These are phyloP conservation scores for Scorias spongiosa DNA, from an alignment of 2,329 filamentous ascomycete genomes.

Conservation along the genomic window DNA sequence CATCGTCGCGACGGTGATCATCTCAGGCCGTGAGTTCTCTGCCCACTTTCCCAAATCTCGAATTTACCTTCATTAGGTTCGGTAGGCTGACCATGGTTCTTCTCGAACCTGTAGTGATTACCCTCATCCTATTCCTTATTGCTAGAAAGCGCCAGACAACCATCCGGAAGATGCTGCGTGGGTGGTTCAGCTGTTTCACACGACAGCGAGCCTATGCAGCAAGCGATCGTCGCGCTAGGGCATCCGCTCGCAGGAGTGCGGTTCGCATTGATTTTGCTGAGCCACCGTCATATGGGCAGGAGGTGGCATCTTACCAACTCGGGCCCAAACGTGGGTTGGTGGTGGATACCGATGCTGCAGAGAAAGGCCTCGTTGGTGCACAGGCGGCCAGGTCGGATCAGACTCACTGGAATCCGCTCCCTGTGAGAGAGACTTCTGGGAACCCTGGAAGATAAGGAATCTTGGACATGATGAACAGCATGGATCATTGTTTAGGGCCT, in stretches of 20 bases:
- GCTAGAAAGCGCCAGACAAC: conserved; percentile 80
- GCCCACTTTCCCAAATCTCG: not conserved
- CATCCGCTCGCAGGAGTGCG: conserved; percentile 32
- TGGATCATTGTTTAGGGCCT: too few species aligned
- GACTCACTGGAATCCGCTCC: not conserved
- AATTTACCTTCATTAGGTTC: not conserved
- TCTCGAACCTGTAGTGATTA: conserved; percentile 35
- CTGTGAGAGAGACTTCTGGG: too few species aligned
- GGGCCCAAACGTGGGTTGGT: conserved; percentile 14
- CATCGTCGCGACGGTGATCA: conserved; percentile 47
- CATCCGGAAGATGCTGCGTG: conserved; percentile 48
- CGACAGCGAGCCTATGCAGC: too few species aligned
- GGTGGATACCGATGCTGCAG: conserved; percentile 13
- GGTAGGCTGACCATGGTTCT: too few species aligned
- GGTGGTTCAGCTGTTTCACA: conserved; percentile 19
- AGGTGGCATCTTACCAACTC: conserved; percentile 1
- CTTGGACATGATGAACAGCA: too few species aligned
- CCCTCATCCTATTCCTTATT: conserved; percentile 56
- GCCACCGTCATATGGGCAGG: conserved; percentile 3
- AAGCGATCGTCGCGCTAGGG: conserved; percentile 26
- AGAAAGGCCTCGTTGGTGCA: conserved; percentile 14
- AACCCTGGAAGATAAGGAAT: too few species aligned
- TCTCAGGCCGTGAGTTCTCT: conserved; percentile 46
- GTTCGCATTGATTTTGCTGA: conserved; percentile 14
- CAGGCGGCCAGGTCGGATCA: not conserved